Evolutionary conservation across 139 green algal genomes (phyloP), one percentile per base, ranked within the genome.

Genomic region (Chlamydomonas eustigma): DNA sequence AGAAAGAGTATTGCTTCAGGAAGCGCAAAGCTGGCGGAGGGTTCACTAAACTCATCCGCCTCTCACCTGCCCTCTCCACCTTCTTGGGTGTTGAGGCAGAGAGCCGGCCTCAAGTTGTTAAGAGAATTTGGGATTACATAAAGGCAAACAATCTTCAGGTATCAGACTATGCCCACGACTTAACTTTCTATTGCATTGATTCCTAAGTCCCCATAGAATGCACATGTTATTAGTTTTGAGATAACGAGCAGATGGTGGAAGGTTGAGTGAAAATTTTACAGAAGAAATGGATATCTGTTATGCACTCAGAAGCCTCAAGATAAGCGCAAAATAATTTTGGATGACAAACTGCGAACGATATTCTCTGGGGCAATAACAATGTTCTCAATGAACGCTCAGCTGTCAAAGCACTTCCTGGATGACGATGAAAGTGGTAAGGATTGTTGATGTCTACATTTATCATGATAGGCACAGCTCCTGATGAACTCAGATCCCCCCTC

Each of bases 71-170:
- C 1, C 72, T 94, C 79, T 64, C 76, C 33, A 77, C 64, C 5
- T 91, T 93, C 64, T 35, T 93, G 33, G 89, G 88, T 1, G 81
- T 73, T 44, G 85, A 91, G 76, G 79, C 31, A 2, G 80, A 91
- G 80, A 36, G 78, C 0, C 50, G 81, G 0, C 32, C 79, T 0
- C 78, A 87, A 65, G 90, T 96, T 24, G 89, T 94, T 1, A 95
- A 95, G 78, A 71, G 68, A 24, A 76, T 97, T 28, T 97, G 92
- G 92, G 87, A 84, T 4, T 92, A 97, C 82, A 94, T 97, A 69
- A 93, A 90, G 73, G 89, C 64, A 4, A 73, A 96, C 67, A 73
- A 93, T 68, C 79, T 97, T 68, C 84, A 92, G 80, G 78, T 58
- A 58, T 12, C 12, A 58, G 18, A 12, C 44, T 58, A 18, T n/a